Evolutionary conservation across 768 basidiomycete species (phyloP), one percentile per base, ranked within the genome.

Genomic region (Tricholoma bakamatsutake): DNA sequence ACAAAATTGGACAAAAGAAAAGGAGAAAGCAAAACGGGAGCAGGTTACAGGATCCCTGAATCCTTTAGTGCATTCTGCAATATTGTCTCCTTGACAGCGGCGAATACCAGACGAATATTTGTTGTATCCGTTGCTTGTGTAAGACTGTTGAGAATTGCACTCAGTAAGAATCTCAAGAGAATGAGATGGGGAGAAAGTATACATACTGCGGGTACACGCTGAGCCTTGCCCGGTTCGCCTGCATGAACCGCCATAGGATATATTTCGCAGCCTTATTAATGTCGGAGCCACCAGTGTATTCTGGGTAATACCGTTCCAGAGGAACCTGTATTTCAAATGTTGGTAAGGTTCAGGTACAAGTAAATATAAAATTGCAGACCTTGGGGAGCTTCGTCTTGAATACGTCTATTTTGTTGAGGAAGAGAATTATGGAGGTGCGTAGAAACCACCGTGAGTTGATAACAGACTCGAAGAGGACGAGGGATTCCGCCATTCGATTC

Each of bases 221-320:
- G 61, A 95, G 71, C 51, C 85, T 70, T 53, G 90, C 90, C 18
- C 88, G 73, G 62, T 95, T 96, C 54, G 89, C 87, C 69, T 96
- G 91, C 79, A 93, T 94, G 63, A 96, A 98, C 64, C 89, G 76
- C 94, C 93, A 97, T 35, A 98, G 74, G 52, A 98, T 93, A 60
- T 92, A 96, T 62, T 94, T 93, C 0, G 93, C 92, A 1, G 92
- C 93, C 69, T 95, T 95, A 74, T 93, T 94, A 69, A 95, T 90
- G 64, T 95, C 90, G 3, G 85, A 70, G 4, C 92, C 92, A 31
- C 91, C 91, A 0, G 89, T 88, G 68, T 95, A 95, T 64, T 94
- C 93, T 4, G 90, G 84, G 69, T 93, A 94, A 67, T 87, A 88
- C 42, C 75, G 73, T 58, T 88, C 87, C n/a, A 92, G 69, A 3